phyloP scores from a whole-genome alignment of 169 alveolate genomes.

The Plasmodium adleri region DNA sequence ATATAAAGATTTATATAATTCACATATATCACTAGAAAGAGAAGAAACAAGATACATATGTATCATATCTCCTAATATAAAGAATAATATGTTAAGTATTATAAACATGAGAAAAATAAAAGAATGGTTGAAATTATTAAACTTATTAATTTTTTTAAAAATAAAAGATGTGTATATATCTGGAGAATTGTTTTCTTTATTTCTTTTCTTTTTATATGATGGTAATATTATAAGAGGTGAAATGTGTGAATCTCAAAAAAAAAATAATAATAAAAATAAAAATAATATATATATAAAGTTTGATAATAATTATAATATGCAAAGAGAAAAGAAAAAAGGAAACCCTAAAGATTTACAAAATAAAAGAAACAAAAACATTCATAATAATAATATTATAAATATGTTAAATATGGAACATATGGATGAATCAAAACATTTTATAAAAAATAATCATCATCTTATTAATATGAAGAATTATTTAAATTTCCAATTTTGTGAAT shows the following conservation, averaged over 20 bases:
- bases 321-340: neutral
- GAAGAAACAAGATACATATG: constrained; percentile 37
- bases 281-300: neutral
- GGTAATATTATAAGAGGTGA: constrained; percentile 9
- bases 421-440: too few relatives aligned
- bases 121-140: constrained; percentile 44
- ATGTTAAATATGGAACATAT: neutral
- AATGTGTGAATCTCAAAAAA: neutral
- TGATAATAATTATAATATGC: constrained; percentile 1
- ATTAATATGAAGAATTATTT: neutral
- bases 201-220: constrained; percentile 36
- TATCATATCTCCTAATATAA: constrained; percentile 41
- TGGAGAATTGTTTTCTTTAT: constrained; percentile 37
- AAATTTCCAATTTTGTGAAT: neutral
- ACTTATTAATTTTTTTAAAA: constrained; percentile 13
- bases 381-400: too few relatives aligned
- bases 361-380: neutral
- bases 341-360: neutral
- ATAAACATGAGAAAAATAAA: constrained; percentile 6
- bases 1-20: neutral
- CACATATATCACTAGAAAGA: neutral
- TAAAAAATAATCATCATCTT: too few relatives aligned
- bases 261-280: neutral
- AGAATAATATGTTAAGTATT: constrained; percentile 4
- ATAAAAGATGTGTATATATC: constrained; percentile 36